phyloP scores from a whole-genome alignment of 177 flowering plant genomes.

The Tripterygium wilfordii region DNA sequence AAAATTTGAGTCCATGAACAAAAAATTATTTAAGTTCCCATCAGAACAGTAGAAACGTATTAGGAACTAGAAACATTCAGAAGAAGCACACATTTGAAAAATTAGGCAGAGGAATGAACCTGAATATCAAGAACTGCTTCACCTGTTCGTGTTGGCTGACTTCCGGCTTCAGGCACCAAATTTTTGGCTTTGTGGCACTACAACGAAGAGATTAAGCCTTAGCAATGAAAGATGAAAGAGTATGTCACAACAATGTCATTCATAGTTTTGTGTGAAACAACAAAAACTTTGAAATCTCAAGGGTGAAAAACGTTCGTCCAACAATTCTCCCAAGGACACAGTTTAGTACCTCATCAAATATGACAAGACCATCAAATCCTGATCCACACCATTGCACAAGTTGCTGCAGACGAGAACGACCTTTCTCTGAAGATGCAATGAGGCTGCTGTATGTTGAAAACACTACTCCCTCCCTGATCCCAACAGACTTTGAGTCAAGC shows the following conservation, averaged over 20 bases:
- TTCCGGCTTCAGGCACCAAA: slow-evolving; percentile 92
- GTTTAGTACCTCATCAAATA: slow-evolving; percentile 85
- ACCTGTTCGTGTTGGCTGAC: slow-evolving; percentile 92
- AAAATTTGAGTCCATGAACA: background rate
- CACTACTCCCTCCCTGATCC: slow-evolving; percentile 79
- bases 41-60: too few species aligned
- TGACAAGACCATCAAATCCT: slow-evolving; percentile 75
- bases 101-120: slow-evolving; percentile 34
- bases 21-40: background rate
- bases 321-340: background rate
- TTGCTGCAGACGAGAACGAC: slow-evolving; percentile 90
- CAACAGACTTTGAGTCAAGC: slow-evolving; percentile 92
- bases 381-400: slow-evolving; percentile 93
- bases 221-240: slow-evolving; percentile 6
- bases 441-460: slow-evolving; percentile 94
- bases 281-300: background rate
- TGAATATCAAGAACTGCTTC: slow-evolving; percentile 96
- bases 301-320: background rate
- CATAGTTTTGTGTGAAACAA: background rate
- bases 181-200: slow-evolving; percentile 99
- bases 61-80: background rate
- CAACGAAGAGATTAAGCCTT: slow-evolving; percentile 21
- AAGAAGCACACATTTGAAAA: background rate
- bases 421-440: slow-evolving; percentile 95
- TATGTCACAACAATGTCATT: slow-evolving; percentile 7